Percentiles rank a stretch among this genome's conserved stretches.
phyloP scores from a whole-genome alignment of 2,329 filamentous ascomycete species.

The Acephala macrosclerotiorum region DNA sequence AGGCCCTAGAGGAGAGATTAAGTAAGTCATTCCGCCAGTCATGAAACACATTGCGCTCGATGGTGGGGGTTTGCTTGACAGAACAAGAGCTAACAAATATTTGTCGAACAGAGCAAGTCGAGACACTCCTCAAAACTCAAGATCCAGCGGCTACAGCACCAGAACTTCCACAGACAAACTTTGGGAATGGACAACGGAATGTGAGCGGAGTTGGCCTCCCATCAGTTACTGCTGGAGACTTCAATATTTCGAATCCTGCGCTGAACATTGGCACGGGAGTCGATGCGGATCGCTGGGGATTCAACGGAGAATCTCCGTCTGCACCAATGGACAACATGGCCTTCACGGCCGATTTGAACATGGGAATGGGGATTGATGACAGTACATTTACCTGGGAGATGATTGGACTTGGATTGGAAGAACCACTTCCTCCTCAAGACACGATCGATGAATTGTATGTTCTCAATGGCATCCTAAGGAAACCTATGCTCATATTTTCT shows the following conservation, averaged over 20 bases:
- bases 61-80: not conserved
- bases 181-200: constrained; percentile 27
- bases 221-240: constrained; percentile 46
- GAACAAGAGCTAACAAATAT: constrained; percentile 25
- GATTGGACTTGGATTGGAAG: constrained; percentile 73
- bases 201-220: constrained; percentile 33
- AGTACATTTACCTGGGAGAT: constrained; percentile 82
- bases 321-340: constrained; percentile 63
- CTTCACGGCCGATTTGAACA: constrained; percentile 56
- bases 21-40: constrained; percentile 67
- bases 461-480: constrained; percentile 5
- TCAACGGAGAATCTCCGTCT: constrained; percentile 57
- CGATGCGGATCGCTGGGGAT: constrained; percentile 63
- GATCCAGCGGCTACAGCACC: constrained; percentile 52
- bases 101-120: constrained; percentile 77
- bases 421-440: constrained; percentile 71
- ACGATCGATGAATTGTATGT: constrained; percentile 80
- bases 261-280: constrained; percentile 54
- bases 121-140: constrained; percentile 86
- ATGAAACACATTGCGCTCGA: not conserved
- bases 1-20: constrained; percentile 82
- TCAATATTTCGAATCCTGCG: constrained; percentile 54
- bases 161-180: constrained; percentile 33
- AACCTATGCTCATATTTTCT: constrained; percentile 21
- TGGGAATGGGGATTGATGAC: constrained; percentile 56